phyloP scores from a whole-genome alignment of 2,329 filamentous ascomycete species.

The Rhynchosporium agropyri region DNA sequence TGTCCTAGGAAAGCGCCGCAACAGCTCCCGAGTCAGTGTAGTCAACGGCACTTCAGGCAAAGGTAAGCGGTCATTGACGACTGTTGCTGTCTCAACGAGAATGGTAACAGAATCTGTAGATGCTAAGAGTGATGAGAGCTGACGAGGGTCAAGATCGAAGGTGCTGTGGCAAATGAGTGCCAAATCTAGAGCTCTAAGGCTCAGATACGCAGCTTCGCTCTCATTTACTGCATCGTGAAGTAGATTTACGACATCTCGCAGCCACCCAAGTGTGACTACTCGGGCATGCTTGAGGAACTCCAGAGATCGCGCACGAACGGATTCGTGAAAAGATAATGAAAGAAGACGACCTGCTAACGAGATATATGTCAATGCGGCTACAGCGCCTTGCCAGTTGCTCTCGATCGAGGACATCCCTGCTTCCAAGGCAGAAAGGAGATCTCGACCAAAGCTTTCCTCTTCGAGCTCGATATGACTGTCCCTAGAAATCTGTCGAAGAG shows the following conservation, averaged over 20 bases:
- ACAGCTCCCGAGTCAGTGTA: slow-evolving; percentile 37
- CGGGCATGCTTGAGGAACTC: slow-evolving; percentile 43
- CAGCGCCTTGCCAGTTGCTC: slow-evolving; percentile 55
- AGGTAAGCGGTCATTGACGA: slow-evolving; percentile 43
- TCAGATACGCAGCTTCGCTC: slow-evolving; percentile 41
- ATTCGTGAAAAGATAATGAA: slow-evolving; percentile 42
- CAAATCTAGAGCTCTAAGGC: slow-evolving; percentile 44
- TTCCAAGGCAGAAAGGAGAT: slow-evolving; percentile 43
- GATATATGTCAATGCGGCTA: slow-evolving; percentile 47
- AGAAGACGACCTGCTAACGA: slow-evolving; percentile 49
- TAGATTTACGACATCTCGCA: slow-evolving; percentile 29
- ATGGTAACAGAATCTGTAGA: slow-evolving; percentile 38
- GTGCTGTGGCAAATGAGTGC: slow-evolving; percentile 49
- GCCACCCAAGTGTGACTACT: slow-evolving; percentile 46
- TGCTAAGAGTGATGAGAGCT: slow-evolving; percentile 40
- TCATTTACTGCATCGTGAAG: slow-evolving; percentile 34
- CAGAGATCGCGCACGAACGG: slow-evolving; percentile 39
- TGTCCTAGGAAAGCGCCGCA: slow-evolving; percentile 20
- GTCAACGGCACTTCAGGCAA: slow-evolving; percentile 46
- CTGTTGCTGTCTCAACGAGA: slow-evolving; percentile 45
- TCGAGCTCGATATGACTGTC: slow-evolving; percentile 44
- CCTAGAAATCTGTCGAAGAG: slow-evolving; percentile 33
- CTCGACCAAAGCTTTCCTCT: slow-evolving; percentile 42
- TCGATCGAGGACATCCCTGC: slow-evolving; percentile 44
- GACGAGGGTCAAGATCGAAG: slow-evolving; percentile 47